These are phyloP conservation scores for Colletotrichum neosansevieriae DNA, from an alignment of 2,329 filamentous ascomycete species.

Conservation along the genomic window DNA sequence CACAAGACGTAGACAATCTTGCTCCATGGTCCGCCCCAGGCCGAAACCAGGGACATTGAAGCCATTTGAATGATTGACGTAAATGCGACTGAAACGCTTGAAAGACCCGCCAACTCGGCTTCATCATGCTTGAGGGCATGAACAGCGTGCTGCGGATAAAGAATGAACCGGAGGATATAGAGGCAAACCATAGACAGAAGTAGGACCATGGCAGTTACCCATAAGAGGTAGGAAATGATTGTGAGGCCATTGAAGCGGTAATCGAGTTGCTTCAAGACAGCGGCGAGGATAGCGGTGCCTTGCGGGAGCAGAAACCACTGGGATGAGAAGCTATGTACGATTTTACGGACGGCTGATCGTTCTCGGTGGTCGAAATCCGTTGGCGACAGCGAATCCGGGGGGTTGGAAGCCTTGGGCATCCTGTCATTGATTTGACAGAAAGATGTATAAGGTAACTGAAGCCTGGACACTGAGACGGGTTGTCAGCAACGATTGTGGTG, in stretches of 20 bases:
- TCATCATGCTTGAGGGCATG: constrained; percentile 47
- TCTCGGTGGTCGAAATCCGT: background rate
- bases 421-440: background rate
- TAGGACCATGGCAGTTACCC: constrained; percentile 52
- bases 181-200: constrained; percentile 46
- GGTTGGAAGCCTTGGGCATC: constrained; percentile 10
- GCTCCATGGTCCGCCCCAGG: constrained; percentile 42
- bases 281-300: constrained; percentile 51
- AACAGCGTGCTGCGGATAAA: constrained; percentile 49
- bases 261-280: constrained; percentile 51
- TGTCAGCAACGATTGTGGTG: background rate
- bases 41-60: constrained; percentile 40
- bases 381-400: background rate
- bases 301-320: constrained; percentile 54
- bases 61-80: constrained; percentile 45
- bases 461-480: background rate
- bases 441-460: fast-evolving
- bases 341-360: constrained; percentile 15
- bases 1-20: constrained; percentile 51
- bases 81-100: constrained; percentile 52
- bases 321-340: constrained; percentile 50
- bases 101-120: constrained; percentile 52
- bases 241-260: constrained; percentile 55
- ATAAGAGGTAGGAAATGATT: constrained; percentile 52
- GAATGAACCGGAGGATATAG: constrained; percentile 48